Base-by-base conservation (phyloP, 2,329 filamentous ascomycete species). In the Didymella arachidicola region DNA sequence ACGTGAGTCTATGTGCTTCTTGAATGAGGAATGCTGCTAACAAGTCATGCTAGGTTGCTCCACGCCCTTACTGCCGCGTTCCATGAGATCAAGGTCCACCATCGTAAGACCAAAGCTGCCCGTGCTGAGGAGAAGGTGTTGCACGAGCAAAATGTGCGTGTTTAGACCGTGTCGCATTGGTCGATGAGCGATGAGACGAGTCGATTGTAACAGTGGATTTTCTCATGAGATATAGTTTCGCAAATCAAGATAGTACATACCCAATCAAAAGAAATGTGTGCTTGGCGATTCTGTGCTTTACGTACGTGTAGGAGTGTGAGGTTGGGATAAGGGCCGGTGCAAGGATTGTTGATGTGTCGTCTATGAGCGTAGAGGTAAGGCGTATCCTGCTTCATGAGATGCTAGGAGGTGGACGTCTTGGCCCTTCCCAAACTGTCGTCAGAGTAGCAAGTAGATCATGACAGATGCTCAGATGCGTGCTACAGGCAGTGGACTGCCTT, bases 21-120 rank as follows among this genome's bases (percentile, higher is more conserved):
- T 22, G 22, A 22, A 29, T 14, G 11, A 16, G 30, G 16, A 32
- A 14, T 14, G 16, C 8, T 39, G n/a, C 36, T 39, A 8, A 39
- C 7, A 6, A 11, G 4, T 18, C n/a, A 19, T 19, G 6, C 16
- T 39, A 80, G 78, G 8, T 18, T 81, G 18, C 72, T 81, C 6
- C 79, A 81, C 58, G 76, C 78, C 12, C 59, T 79, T 47, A 80
- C 79, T 7, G 79, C 79, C 30, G 64, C 74, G 1, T 80, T 80
- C 70, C 77, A 80, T 57, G 75, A 78, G 59, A 67, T 71, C 39
- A 71, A 69, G 45, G 69, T 74, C 26, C 64, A 69, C 36, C 62
- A 46, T 41, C 62, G 52, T n/a, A 62, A 45, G 51, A 57, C 57
- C 38, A 69, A 49, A 30, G 27, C 19, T 10, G 29, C n/a, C 2